phyloP scores from a whole-genome alignment of 495 filamentous ascomycete genomes.

The Penicillium psychrofluorescens region DNA sequence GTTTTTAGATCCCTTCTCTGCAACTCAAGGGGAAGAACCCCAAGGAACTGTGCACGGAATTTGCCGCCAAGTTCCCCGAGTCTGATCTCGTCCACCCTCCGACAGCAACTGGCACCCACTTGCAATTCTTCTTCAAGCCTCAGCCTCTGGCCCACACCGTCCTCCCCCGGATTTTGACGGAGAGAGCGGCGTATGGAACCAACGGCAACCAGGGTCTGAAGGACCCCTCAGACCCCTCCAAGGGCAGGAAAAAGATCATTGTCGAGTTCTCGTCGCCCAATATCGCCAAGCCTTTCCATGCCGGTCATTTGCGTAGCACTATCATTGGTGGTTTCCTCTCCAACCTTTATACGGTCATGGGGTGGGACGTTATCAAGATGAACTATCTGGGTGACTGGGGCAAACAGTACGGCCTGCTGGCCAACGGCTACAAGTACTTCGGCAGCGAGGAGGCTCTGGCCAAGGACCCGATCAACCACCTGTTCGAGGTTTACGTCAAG shows the following conservation, averaged over 20 bases:
- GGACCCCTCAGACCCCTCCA: slow-evolving; percentile 60
- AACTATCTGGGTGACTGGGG: slow-evolving; percentile 78
- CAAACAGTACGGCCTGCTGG: slow-evolving; percentile 66
- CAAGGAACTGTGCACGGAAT: slow-evolving; percentile 60
- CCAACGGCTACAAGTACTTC: slow-evolving; percentile 57
- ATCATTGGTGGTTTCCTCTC: slow-evolving; percentile 69
- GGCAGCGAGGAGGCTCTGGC: slow-evolving; percentile 54
- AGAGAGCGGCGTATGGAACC: slow-evolving; percentile 56
- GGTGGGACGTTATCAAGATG: slow-evolving; percentile 65
- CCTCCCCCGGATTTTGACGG: slow-evolving; percentile 54
- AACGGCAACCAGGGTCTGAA: slow-evolving; percentile 59
- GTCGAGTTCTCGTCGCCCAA: slow-evolving; percentile 74
- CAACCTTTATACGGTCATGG: slow-evolving; percentile 61
- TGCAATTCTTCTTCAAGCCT: slow-evolving; percentile 76
- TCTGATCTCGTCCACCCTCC: slow-evolving; percentile 70
- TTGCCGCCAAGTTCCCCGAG: slow-evolving; percentile 71
- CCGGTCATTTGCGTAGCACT: slow-evolving; percentile 65
- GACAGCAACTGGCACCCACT: slow-evolving; percentile 51
- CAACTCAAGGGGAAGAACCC: slow-evolving; percentile 73
- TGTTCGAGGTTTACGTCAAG: slow-evolving; percentile 64
- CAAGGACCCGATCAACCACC: slow-evolving; percentile 59
- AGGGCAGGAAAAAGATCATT: slow-evolving; percentile 63
- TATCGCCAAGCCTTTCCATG: slow-evolving; percentile 70
- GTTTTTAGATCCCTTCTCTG: slow-evolving; percentile 55
- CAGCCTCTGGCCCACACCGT: slow-evolving; percentile 51